Evolutionary conservation across 352 stramenopile species (phyloP).

Genomic region (Pilasporangium apinafurcum): DNA sequence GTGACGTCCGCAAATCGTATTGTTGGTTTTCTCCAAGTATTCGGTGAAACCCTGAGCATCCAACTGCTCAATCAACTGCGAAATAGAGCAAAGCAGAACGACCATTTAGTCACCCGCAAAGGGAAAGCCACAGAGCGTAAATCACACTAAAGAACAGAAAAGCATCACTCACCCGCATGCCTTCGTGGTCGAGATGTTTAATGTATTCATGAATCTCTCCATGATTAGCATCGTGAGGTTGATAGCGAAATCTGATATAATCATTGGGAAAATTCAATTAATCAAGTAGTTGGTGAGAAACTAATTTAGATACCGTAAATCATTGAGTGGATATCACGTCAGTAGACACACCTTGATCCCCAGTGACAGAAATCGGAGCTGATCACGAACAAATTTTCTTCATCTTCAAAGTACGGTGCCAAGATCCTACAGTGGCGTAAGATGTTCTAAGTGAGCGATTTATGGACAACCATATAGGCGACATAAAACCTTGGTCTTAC

Average conservation of each 20-base stretch:
- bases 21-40: constrained; percentile 93
- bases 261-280: too few species aligned
- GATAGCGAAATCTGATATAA: constrained; percentile 91
- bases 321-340: neutral
- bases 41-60: constrained; percentile 88
- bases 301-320: too few species aligned
- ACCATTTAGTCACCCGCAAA: too few species aligned
- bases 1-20: constrained; percentile 97
- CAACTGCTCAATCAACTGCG: constrained; percentile 88
- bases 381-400: constrained; percentile 93
- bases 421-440: constrained; percentile 65
- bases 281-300: too few species aligned
- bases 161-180: constrained; percentile 38
- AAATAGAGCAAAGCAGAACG: too few species aligned
- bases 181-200: constrained; percentile 91
- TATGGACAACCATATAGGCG: too few species aligned
- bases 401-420: constrained; percentile 87
- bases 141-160: neutral
- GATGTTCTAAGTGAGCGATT: too few species aligned
- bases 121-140: too few species aligned
- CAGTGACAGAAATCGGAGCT: constrained; percentile 98
- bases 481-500: constrained; percentile 14
- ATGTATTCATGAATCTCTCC: constrained; percentile 94
- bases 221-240: constrained; percentile 75
- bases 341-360: constrained; percentile 84